phyloP scores from a whole-genome alignment of 1,284 basidiomycete species.

The Fomitopsis palustris region DNA sequence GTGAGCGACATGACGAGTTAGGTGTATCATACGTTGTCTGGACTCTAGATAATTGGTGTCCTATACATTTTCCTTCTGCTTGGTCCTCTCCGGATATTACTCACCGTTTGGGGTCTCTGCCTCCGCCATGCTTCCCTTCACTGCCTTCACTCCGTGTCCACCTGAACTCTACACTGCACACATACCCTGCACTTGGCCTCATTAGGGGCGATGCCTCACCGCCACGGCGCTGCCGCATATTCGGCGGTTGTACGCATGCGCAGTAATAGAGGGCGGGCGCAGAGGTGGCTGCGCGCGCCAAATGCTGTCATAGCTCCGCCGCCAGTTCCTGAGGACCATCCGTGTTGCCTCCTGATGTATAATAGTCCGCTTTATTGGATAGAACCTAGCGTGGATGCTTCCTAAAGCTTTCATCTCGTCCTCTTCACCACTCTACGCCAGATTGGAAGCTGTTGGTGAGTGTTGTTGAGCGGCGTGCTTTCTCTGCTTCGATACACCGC shows the following conservation, averaged over 20 bases:
- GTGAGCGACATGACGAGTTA: conserved; percentile 90
- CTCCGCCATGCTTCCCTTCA: no score
- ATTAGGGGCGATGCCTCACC: no score
- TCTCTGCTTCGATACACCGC: not conserved
- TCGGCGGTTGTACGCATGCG: not conserved
- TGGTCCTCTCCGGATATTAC: not conserved
- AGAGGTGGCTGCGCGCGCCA: not conserved
- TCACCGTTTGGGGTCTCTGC: no score
- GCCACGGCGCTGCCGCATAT: not conserved
- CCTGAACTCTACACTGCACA: no score
- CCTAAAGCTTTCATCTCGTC: not conserved
- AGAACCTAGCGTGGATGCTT: no score
- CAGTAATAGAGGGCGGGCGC: not conserved
- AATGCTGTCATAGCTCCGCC: not conserved
- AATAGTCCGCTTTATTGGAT: no score
- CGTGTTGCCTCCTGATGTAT: not conserved
- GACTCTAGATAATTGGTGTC: not conserved
- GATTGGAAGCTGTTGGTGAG: not conserved
- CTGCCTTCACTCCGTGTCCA: no score
- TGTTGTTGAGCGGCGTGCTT: not conserved
- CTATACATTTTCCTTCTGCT: conserved; percentile 2
- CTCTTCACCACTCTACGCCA: not conserved
- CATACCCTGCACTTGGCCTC: no score
- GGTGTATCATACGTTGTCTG: conserved; percentile 9
- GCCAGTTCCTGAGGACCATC: not conserved